Base-by-base conservation (phyloP, 495 filamentous ascomycete genomes). In the Corynascus novoguineensis region DNA sequence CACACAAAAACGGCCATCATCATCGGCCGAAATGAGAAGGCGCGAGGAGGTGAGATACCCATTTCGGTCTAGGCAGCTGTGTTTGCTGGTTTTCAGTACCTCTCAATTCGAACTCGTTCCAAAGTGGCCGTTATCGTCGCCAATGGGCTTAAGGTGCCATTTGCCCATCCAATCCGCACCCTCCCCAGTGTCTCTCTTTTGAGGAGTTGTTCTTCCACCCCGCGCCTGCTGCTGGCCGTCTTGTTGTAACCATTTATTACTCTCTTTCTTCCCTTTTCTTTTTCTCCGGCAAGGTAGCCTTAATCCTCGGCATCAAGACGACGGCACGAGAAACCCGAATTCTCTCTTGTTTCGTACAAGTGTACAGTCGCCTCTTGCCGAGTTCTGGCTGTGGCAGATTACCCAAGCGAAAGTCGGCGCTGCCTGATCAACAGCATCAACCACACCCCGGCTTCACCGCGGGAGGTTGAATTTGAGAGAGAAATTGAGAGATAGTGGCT, bases 321-420 rank as follows among this genome's bases (percentile, higher is more conserved):
- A 19, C 19, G 25, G 31, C 21, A n/a, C n/a, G n/a, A n/a, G 19
- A 12, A 24, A 35, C 7, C 21, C 14, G 17, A 24, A 25, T 35
- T 34, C 25, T 35, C 17, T n/a, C 31, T 19, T 31, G 8, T 24
- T 15, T n/a, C 37, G 10, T 37, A 3, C 28, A n/a, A 24, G 2
- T 19, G 15, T 7, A 4, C 48, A 19, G 21, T 32, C 19, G 11
- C 17, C 27, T 32, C 28, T 49, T n/a, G n/a, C n/a, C n/a, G n/a
- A n/a, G n/a, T n/a, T n/a, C n/a, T n/a, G n/a, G n/a, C n/a, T n/a
- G n/a, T n/a, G n/a, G n/a, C n/a, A n/a, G n/a, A n/a, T n/a, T n/a
- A n/a, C n/a, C 2, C 28, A 14, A 49, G 28, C 45, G 45, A 48
- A 21, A 49, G n/a, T 49, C 46, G 46, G 46, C 46, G 15, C n/a